These are phyloP conservation scores for Amylocarpus encephaloides DNA, from an alignment of 2,329 filamentous ascomycete genomes.

Conservation along the genomic window DNA sequence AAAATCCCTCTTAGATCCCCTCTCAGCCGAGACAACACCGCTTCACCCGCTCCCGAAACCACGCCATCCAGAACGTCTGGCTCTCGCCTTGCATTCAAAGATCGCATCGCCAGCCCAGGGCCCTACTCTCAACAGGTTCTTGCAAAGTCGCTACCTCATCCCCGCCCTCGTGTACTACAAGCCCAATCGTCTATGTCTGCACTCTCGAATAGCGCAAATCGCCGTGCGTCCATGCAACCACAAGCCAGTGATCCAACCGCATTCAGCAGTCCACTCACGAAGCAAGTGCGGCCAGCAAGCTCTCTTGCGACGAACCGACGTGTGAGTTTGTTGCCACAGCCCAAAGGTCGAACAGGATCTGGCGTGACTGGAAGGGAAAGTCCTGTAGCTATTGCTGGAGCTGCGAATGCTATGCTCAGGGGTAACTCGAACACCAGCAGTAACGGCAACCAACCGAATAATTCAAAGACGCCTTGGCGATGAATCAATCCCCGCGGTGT, in stretches of 20 bases:
- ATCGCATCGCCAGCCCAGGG: conserved; percentile 47
- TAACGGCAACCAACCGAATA: too few species aligned
- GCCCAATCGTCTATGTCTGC: conserved; percentile 40
- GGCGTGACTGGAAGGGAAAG: conserved; percentile 41
- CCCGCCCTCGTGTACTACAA: conserved; percentile 27
- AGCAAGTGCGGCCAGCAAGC: conserved; percentile 45
- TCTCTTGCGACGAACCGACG: conserved; percentile 48
- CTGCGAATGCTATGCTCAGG: conserved; percentile 37
- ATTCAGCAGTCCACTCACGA: conserved; percentile 23
- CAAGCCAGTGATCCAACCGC: conserved; percentile 31
- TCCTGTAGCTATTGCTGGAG: conserved; percentile 41
- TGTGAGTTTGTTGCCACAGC: conserved; percentile 47
- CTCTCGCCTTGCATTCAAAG: conserved; percentile 44
- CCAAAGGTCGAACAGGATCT: conserved; percentile 25
- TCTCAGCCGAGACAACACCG: conserved; percentile 22
- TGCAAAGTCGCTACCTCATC: conserved; percentile 37
- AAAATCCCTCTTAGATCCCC: conserved; percentile 30
- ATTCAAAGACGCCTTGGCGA: too few species aligned
- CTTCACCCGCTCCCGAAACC: conserved; percentile 24
- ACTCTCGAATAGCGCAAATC: conserved; percentile 33
- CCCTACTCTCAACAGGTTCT: conserved; percentile 42
- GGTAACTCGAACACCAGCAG: background rate
- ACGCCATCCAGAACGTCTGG: conserved; percentile 27
- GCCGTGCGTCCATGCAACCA: conserved; percentile 51
- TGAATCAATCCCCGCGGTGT: too few species aligned